Conservation (phyloP, 345 rosid species). For the Populus deltoides region DNA sequence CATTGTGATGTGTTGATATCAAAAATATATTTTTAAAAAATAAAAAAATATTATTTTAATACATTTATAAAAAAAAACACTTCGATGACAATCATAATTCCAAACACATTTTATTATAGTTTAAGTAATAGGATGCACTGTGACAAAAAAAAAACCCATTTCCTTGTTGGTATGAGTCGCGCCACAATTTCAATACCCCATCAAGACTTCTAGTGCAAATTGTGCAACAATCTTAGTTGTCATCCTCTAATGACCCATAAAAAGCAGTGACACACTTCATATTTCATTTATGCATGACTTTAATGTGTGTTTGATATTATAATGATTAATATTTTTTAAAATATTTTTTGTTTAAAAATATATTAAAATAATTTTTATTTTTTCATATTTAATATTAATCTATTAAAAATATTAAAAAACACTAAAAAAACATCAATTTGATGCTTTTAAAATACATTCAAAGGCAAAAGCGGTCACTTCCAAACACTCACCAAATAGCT, state of each 20-base stretch:
- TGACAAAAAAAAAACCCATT: background rate
- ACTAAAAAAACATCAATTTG: too few species aligned
- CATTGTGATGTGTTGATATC: fast-evolving
- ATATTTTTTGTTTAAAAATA: too few species aligned
- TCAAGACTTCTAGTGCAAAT: slow-evolving; percentile 55
- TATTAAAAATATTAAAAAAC: too few species aligned
- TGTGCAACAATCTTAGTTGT: slow-evolving; percentile 39
- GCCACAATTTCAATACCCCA: slow-evolving; percentile 51
- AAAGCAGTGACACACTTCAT: slow-evolving; percentile 39
- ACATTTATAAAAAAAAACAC: fast-evolving
- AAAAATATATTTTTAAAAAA: too few species aligned
- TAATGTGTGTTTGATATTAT: slow-evolving; percentile 13
- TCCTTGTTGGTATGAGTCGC: slow-evolving; percentile 18
- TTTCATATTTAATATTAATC: too few species aligned
- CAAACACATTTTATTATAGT: slow-evolving; percentile 1
- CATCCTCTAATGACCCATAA: slow-evolving; percentile 23
- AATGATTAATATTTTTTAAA: too few species aligned
- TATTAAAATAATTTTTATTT: too few species aligned
- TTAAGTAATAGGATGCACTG: slow-evolving; percentile 24
- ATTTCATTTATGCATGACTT: slow-evolving; percentile 46
- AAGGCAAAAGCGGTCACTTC: too few species aligned
- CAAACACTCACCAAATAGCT: too few species aligned
- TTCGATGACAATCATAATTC: too few species aligned
- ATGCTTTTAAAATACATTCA: too few species aligned
- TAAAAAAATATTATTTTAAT: too few species aligned